A percentile compares a stretch with the other conserved stretches of the same genome.
Evolutionary conservation across 139 green algal species (phyloP).

Genomic region (Deuterostichococcus epilithicus): DNA sequence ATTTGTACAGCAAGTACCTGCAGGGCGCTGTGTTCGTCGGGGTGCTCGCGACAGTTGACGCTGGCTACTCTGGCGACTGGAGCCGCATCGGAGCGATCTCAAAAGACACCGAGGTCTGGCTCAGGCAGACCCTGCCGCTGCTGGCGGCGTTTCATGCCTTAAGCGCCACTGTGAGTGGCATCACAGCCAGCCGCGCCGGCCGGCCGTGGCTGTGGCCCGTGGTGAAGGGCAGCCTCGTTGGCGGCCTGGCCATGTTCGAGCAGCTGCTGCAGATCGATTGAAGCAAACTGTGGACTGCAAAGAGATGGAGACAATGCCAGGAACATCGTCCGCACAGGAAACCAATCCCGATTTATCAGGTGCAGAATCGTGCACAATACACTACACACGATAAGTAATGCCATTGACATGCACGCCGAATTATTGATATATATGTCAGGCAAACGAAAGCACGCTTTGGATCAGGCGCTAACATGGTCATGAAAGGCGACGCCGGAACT

Average conservation of each 20-base stretch:
- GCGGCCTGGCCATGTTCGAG: not conserved
- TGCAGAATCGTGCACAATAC: too few species aligned
- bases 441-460: too few species aligned
- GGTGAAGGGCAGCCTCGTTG: not conserved
- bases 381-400: too few species aligned
- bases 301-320: too few species aligned
- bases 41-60: slow-evolving; percentile 13
- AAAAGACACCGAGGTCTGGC: slow-evolving; percentile 9
- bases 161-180: not conserved
- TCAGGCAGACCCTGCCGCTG: not conserved
- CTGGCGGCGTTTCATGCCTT: slow-evolving; percentile 4
- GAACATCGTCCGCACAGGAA: too few species aligned
- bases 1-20: not conserved
- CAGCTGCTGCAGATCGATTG: not conserved
- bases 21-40: slow-evolving; percentile 7
- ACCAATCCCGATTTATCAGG: too few species aligned
- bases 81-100: slow-evolving; percentile 19
- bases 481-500: too few species aligned
- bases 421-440: too few species aligned
- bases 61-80: slow-evolving; percentile 22
- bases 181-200: not conserved
- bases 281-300: not conserved
- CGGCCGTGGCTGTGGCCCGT: not conserved
- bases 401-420: too few species aligned
- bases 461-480: too few species aligned